These are phyloP conservation scores for Cercospora citrullina DNA, from an alignment of 2,329 filamentous ascomycete genomes.

Conservation along the genomic window DNA sequence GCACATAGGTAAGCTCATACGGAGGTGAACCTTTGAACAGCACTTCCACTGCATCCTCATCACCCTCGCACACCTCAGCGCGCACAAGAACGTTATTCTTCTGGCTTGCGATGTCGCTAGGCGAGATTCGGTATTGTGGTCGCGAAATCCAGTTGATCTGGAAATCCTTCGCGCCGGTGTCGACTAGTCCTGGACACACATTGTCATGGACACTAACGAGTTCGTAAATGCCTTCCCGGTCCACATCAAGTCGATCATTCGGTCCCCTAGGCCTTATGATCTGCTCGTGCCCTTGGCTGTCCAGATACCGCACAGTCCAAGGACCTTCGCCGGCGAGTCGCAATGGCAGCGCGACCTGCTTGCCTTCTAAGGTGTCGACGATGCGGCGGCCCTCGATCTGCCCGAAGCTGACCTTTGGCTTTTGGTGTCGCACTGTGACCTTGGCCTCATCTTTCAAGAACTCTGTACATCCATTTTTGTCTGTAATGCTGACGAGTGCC, in stretches of 20 bases:
- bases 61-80: constrained; percentile 86
- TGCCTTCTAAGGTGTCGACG: constrained; percentile 74
- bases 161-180: constrained; percentile 71
- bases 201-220: constrained; percentile 75
- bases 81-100: constrained; percentile 64
- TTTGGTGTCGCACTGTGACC: constrained; percentile 83
- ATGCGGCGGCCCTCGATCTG: constrained; percentile 76
- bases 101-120: constrained; percentile 61
- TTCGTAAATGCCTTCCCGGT: constrained; percentile 67
- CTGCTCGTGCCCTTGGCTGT: constrained; percentile 40
- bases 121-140: constrained; percentile 65
- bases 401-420: constrained; percentile 83
- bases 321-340: constrained; percentile 82
- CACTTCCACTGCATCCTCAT: constrained; percentile 85
- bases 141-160: constrained; percentile 82
- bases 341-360: constrained; percentile 72
- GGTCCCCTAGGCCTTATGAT: constrained; percentile 43
- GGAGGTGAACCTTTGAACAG: constrained; percentile 75
- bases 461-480: constrained; percentile 82
- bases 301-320: constrained; percentile 75
- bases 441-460: constrained; percentile 81
- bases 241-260: constrained; percentile 37
- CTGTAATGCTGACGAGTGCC: constrained; percentile 80
- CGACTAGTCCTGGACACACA: constrained; percentile 79
- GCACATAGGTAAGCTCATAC: constrained; percentile 78